Percentiles rank a stretch among this genome's conserved stretches.
Evolutionary conservation across 78 protist genomes (phyloP).

Genomic region (Dictyostelium intermedium): DNA sequence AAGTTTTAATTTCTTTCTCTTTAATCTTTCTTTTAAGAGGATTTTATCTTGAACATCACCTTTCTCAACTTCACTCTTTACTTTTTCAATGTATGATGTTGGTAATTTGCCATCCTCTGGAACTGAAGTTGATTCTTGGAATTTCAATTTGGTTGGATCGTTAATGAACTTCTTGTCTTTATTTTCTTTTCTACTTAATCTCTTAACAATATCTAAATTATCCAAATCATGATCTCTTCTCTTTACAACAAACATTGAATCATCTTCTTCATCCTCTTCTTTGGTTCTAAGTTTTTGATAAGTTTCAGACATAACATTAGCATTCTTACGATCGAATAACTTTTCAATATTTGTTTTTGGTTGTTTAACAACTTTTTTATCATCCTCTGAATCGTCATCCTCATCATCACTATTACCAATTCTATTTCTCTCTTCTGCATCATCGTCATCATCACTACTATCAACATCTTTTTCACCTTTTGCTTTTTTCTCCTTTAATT

Average conservation of each 20-base stretch:
- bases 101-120: not conserved
- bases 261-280: slow-evolving; percentile 26
- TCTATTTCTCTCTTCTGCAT: slow-evolving; percentile 25
- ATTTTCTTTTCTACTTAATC: not conserved
- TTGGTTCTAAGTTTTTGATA: slow-evolving; percentile 15
- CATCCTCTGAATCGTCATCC: not conserved
- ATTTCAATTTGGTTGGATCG: slow-evolving; percentile 6
- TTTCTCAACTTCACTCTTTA: not conserved
- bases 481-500: slow-evolving; percentile 8
- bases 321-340: slow-evolving; percentile 33
- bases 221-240: slow-evolving; percentile 47
- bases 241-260: slow-evolving; percentile 50
- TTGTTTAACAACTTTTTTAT: not conserved
- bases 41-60: slow-evolving; percentile 20
- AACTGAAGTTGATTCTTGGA: not conserved
- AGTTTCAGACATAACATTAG: slow-evolving; percentile 44
- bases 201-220: not conserved
- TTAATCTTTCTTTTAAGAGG: not conserved
- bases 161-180: not conserved
- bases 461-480: slow-evolving; percentile 18
- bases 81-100: not conserved
- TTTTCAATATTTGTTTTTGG: slow-evolving; percentile 10
- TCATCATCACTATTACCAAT: not conserved
- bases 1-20: not conserved
- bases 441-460: not conserved